Conservation (phyloP, 2,329 filamentous ascomycete species). For the Sporothrix protearum region DNA sequence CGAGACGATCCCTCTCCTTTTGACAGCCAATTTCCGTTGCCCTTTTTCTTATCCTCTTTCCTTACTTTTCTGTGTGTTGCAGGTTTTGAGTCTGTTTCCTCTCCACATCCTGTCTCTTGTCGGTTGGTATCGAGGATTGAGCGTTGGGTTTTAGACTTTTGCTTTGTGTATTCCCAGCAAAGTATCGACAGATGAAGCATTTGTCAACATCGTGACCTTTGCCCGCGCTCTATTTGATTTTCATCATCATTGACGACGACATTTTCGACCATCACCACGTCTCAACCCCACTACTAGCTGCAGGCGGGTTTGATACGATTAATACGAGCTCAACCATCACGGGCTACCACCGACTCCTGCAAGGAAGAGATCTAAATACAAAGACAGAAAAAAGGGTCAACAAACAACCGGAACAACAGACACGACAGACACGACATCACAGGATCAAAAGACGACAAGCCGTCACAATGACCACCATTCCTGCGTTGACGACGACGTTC, state of each 20-base stretch:
- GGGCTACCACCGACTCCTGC: neutral
- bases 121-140: neutral
- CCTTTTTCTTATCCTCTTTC: neutral
- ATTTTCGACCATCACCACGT: neutral
- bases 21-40: neutral
- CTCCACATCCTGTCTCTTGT: neutral
- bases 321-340: neutral
- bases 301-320: neutral
- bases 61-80: neutral
- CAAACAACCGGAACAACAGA: neutral
- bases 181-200: neutral
- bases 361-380: neutral
- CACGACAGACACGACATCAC: neutral
- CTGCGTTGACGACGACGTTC: slow-evolving; percentile 23
- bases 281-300: neutral
- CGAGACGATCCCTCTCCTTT: slow-evolving; percentile 3
- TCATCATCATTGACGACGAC: neutral
- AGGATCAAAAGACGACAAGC: neutral
- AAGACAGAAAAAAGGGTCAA: neutral
- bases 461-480: neutral
- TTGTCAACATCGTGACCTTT: neutral
- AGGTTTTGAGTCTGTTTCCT: neutral
- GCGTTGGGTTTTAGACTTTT: neutral
- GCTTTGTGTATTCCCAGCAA: neutral
- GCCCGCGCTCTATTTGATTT: neutral